Conservation (phyloP, 1,284 basidiomycete species). For the Ustilago xerochloae region DNA sequence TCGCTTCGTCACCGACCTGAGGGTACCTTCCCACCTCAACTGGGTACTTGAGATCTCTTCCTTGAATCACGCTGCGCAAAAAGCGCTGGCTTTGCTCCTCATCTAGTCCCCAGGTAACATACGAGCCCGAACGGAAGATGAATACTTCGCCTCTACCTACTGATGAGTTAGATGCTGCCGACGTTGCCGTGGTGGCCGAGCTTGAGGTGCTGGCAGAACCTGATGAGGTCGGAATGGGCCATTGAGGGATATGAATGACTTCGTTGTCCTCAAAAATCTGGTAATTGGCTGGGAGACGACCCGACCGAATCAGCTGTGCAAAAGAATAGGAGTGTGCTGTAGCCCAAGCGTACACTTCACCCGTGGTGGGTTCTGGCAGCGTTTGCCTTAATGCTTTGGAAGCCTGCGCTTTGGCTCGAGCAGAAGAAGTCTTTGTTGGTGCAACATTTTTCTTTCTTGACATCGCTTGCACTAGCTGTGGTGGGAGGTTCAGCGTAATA, state of each 20-base stretch:
- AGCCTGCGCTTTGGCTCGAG: constrained; percentile 43
- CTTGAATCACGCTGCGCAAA: constrained; percentile 53
- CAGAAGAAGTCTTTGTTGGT: constrained; percentile 39
- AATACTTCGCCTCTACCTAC: constrained; percentile 57
- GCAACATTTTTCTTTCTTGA: constrained; percentile 29
- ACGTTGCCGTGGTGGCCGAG: neutral
- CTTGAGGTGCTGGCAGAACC: neutral
- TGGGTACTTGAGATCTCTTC: constrained; percentile 26
- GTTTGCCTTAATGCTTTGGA: constrained; percentile 46
- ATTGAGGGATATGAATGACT: constrained; percentile 63
- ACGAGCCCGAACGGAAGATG: constrained; percentile 63
- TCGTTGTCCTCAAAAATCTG: constrained; percentile 63
- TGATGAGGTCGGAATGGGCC: constrained; percentile 44
- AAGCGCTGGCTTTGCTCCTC: constrained; percentile 56
- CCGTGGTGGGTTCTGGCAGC: constrained; percentile 39
- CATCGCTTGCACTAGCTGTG: constrained; percentile 43
- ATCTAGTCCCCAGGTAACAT: constrained; percentile 65
- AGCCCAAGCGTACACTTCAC: constrained; percentile 60
- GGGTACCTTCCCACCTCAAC: constrained; percentile 52
- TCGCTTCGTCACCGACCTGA: constrained; percentile 63
- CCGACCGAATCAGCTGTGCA: constrained; percentile 45
- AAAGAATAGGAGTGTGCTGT: constrained; percentile 64
- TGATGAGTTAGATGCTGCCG: neutral
- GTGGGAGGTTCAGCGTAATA: constrained; percentile 46
- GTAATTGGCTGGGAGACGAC: constrained; percentile 52